A percentile compares a stretch with the other conserved stretches of the same genome.
Evolutionary conservation across 495 filamentous ascomycete genomes (phyloP).

Genomic region (Podospora tetraspora): DNA sequence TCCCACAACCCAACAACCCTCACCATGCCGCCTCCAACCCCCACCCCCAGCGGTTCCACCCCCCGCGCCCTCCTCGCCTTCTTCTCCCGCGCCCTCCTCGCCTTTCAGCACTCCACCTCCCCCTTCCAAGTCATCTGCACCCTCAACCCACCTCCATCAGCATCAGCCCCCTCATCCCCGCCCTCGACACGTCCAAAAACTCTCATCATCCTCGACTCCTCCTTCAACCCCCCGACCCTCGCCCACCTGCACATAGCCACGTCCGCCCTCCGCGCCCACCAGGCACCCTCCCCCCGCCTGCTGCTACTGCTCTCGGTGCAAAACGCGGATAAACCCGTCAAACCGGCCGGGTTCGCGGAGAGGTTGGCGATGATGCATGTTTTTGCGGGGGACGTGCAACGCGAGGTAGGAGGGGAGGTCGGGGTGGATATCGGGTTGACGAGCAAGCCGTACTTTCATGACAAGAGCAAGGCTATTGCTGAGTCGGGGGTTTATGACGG

Average conservation of each 20-base stretch:
- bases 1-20: not conserved
- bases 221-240: constrained; percentile 87
- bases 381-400: constrained; percentile 61
- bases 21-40: not conserved
- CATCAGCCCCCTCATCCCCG: constrained; percentile 20
- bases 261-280: constrained; percentile 52
- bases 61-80: not conserved
- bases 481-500: constrained; percentile 45
- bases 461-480: constrained; percentile 71
- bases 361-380: constrained; percentile 81
- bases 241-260: constrained; percentile 74
- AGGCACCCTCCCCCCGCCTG: constrained; percentile 43
- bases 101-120: not conserved
- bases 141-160: constrained; percentile 3
- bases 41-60: not conserved
- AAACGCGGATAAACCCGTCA: constrained; percentile 89
- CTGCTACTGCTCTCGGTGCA: constrained; percentile 80
- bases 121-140: constrained; percentile 2
- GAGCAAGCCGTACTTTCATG: constrained; percentile 75
- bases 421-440: constrained; percentile 76
- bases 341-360: constrained; percentile 75
- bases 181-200: constrained; percentile 15
- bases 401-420: constrained; percentile 15
- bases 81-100: not conserved
- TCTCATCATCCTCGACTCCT: constrained; percentile 86